phyloP scores from a whole-genome alignment of 805 yeast genomes.

The Kazachstania martiniae region DNA sequence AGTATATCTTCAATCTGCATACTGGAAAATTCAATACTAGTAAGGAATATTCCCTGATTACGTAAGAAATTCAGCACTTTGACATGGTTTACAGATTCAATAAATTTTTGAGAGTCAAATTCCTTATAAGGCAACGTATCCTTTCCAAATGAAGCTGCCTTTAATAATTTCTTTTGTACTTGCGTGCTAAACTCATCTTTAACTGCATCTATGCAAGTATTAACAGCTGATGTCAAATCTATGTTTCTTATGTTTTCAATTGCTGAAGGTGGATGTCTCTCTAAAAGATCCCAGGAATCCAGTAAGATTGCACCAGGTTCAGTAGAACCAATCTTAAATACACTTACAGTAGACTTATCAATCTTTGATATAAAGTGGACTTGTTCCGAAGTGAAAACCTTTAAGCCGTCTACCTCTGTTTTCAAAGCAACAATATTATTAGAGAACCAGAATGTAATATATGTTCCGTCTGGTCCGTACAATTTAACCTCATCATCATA shows the following conservation, averaged over 20 bases:
- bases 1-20: slow-evolving; percentile 51
- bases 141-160: slow-evolving; percentile 84
- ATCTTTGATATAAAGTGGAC: slow-evolving; percentile 60
- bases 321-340: slow-evolving; percentile 75
- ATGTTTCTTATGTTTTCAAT: slow-evolving; percentile 59
- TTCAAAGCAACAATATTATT: slow-evolving; percentile 32
- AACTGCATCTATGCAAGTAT: slow-evolving; percentile 63
- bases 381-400: slow-evolving; percentile 45
- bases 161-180: slow-evolving; percentile 70
- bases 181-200: slow-evolving; percentile 63
- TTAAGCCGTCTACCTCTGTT: slow-evolving; percentile 61
- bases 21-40: slow-evolving; percentile 40
- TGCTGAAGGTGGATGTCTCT: slow-evolving; percentile 65
- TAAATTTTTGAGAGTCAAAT: slow-evolving; percentile 50
- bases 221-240: slow-evolving; percentile 49
- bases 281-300: slow-evolving; percentile 64
- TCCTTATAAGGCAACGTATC: slow-evolving; percentile 37
- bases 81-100: slow-evolving; percentile 48
- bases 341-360: slow-evolving; percentile 40
- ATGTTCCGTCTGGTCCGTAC: slow-evolving; percentile 55
- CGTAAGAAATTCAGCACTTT: slow-evolving; percentile 61
- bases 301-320: slow-evolving; percentile 72
- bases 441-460: slow-evolving; percentile 38
- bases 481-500: slow-evolving; percentile 56
- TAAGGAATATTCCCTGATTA: slow-evolving; percentile 57